Conservation (phyloP, 495 filamentous ascomycete species). For the Aspergillus mulundensis region DNA sequence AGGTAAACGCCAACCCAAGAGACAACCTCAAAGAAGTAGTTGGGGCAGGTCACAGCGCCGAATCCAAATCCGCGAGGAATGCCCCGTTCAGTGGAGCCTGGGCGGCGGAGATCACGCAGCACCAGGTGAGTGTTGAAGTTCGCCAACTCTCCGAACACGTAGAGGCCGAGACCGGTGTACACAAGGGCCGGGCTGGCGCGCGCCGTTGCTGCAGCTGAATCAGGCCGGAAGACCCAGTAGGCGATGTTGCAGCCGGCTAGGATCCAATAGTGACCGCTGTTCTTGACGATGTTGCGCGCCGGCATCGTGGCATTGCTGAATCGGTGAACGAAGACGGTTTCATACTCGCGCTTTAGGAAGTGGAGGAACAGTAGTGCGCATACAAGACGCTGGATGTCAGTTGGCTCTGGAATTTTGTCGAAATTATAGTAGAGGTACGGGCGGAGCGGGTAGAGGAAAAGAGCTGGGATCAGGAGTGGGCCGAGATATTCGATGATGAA, state of each 20-base stretch:
- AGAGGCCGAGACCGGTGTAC: constrained; percentile 64
- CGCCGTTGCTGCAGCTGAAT: constrained; percentile 49
- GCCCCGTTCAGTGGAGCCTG: constrained; percentile 78
- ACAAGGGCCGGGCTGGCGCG: constrained; percentile 45
- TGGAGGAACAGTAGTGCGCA: constrained; percentile 70
- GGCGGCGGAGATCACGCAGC: constrained; percentile 67
- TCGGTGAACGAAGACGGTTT: constrained; percentile 91
- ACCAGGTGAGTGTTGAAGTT: constrained; percentile 78
- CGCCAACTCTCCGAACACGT: constrained; percentile 66
- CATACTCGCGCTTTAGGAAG: constrained; percentile 92
- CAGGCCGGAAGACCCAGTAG: constrained; percentile 78
- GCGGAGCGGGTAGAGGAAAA: constrained; percentile 64
- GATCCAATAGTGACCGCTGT: constrained; percentile 86
- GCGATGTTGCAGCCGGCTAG: constrained; percentile 78
- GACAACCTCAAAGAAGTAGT: constrained; percentile 90
- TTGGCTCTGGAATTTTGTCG: constrained; percentile 49
- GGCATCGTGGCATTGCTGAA: constrained; percentile 96
- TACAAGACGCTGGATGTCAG: constrained; percentile 64
- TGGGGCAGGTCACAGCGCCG: constrained; percentile 83
- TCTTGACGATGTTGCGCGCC: constrained; percentile 80
- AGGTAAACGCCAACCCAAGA: constrained; percentile 77
- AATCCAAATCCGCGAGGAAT: constrained; percentile 90
- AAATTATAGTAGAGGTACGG: constrained; percentile 66
- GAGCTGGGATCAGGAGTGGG: constrained; percentile 84
- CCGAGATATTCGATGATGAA: constrained; percentile 94